Evolutionary conservation across 2,329 filamentous ascomycete genomes (phyloP).

Genomic region (Xylariaceae sp.): DNA sequence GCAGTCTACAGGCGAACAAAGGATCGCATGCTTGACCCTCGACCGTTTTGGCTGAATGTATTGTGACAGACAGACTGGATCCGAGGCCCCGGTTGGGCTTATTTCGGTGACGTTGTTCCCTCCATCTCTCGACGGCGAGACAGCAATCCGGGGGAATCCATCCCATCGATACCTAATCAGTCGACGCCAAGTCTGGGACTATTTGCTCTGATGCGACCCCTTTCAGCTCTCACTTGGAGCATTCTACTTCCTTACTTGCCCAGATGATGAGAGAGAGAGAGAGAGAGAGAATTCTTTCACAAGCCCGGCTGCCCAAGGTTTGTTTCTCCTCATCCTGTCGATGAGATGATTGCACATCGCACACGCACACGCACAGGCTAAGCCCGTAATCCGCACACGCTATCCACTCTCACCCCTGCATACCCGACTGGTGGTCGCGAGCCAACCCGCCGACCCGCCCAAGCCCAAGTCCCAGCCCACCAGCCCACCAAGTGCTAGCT

Average conservation of each 20-base stretch:
- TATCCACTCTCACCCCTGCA: slow-evolving; percentile 21
- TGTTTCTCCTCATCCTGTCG: slow-evolving; percentile 17
- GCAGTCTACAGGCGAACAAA: too few species aligned
- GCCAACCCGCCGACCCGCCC: slow-evolving; percentile 16
- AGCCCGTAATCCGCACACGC: background rate
- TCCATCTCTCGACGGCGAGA: background rate
- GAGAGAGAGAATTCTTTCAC: background rate
- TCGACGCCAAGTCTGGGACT: too few species aligned
- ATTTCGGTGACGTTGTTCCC: background rate
- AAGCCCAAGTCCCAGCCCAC: slow-evolving; percentile 4
- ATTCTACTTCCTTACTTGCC: background rate
- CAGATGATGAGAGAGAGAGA: background rate
- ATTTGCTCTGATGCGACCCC: too few species aligned
- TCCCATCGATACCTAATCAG: too few species aligned
- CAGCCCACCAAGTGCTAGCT: background rate
- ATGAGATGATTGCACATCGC: too few species aligned
- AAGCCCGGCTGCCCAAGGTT: slow-evolving; percentile 16
- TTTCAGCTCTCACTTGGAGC: background rate
- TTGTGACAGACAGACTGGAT: background rate
- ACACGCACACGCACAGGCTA: too few species aligned
- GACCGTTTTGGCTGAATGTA: background rate
- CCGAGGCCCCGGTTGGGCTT: background rate
- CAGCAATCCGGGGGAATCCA: too few species aligned
- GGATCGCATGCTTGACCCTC: too few species aligned
- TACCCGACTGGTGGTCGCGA: slow-evolving; percentile 15